phyloP scores from a whole-genome alignment of 78 protist genomes.

The Speleostelium caveatum region DNA sequence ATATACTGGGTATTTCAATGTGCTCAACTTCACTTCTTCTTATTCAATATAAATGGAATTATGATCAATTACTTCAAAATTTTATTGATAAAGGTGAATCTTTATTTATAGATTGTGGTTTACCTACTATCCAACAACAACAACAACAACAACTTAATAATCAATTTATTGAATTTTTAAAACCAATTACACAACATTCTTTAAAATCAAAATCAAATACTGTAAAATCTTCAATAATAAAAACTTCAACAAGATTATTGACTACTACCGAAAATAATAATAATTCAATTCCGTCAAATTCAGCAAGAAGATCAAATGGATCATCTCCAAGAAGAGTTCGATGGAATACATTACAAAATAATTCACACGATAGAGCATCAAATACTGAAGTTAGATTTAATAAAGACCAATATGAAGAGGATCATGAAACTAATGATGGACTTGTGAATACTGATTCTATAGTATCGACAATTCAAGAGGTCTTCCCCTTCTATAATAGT shows the following conservation, averaged over 20 bases:
- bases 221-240: not conserved
- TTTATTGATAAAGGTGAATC: conserved; percentile 21
- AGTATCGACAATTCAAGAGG: not conserved
- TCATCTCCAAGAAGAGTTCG: not conserved
- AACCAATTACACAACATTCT: not conserved
- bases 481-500: not conserved
- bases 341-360: not conserved
- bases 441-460: not conserved
- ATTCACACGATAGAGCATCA: not conserved
- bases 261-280: too few relatives aligned
- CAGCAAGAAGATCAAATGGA: not conserved
- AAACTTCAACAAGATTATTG: not conserved
- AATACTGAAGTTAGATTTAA: not conserved
- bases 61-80: not conserved
- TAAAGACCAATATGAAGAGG: not conserved
- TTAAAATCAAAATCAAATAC: not conserved
- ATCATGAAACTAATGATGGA: not conserved
- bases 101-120: not conserved
- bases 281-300: not conserved
- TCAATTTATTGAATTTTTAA: not conserved
- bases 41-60: conserved; percentile 19
- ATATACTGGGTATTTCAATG: not conserved
- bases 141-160: too few relatives aligned
- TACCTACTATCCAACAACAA: not conserved
- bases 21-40: not conserved